These are phyloP conservation scores for Brassica rapa DNA, from an alignment of 345 rosid genomes.

Conservation along the genomic window DNA sequence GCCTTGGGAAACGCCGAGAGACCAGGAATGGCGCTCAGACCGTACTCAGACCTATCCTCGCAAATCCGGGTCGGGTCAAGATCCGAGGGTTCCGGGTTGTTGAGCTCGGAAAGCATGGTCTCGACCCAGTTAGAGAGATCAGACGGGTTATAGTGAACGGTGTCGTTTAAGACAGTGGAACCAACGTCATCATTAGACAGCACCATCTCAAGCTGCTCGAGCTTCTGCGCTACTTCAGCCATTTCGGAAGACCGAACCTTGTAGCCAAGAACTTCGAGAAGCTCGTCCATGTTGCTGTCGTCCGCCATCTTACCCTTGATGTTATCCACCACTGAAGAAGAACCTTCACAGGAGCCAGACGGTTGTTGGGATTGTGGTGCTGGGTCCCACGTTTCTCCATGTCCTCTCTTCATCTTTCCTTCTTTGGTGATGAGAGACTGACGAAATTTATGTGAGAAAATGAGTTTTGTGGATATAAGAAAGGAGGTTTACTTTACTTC, in stretches of 20 bases:
- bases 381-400: constrained; percentile 43
- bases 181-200: constrained; percentile 74
- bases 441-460: not conserved
- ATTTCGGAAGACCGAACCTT: constrained; percentile 79
- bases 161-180: constrained; percentile 56
- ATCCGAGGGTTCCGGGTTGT: constrained; percentile 44
- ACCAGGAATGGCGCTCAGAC: constrained; percentile 80
- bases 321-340: constrained; percentile 45
- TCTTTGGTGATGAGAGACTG: constrained; percentile 7
- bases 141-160: constrained; percentile 83
- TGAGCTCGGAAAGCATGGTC: constrained; percentile 71
- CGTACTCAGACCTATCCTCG: constrained; percentile 61
- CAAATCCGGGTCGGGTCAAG: constrained; percentile 24
- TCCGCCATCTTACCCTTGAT: constrained; percentile 46
- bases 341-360: constrained; percentile 29
- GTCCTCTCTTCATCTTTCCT: constrained; percentile 62
- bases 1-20: constrained; percentile 49
- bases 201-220: constrained; percentile 83
- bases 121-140: constrained; percentile 76
- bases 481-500: constrained; percentile 31
- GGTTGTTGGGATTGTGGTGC: constrained; percentile 1
- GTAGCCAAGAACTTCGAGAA: constrained; percentile 81
- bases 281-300: constrained; percentile 80
- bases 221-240: constrained; percentile 86
- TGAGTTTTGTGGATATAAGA: constrained; percentile 15